These are phyloP conservation scores for Chytriomyces sp. DNA, from an alignment of 192 early-diverging fungal genomes.

Conservation along the genomic window DNA sequence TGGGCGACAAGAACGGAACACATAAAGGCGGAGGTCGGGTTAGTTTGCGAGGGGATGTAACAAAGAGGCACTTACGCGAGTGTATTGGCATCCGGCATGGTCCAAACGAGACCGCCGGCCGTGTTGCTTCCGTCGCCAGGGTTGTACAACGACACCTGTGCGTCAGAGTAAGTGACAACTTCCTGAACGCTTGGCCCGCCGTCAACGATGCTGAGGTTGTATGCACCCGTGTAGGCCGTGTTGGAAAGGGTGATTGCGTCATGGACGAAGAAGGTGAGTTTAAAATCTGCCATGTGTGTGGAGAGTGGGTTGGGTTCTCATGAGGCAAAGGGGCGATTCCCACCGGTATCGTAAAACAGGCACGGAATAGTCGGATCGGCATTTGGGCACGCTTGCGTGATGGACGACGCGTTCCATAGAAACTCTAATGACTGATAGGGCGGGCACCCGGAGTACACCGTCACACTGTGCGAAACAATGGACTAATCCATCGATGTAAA, in stretches of 20 bases:
- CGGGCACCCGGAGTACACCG: constrained; percentile 15
- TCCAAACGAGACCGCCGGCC: constrained; percentile 8
- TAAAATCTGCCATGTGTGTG: not conserved
- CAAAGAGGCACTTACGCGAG: constrained; percentile 5
- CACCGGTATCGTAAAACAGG: constrained; percentile 6
- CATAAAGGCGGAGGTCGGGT: too few species aligned
- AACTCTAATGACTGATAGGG: constrained; percentile 14
- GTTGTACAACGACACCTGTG: not conserved
- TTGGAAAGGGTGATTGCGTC: not conserved
- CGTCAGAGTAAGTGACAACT: not conserved
- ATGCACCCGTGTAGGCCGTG: not conserved
- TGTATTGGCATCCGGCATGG: not conserved
- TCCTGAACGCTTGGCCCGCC: not conserved
- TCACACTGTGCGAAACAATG: not conserved
- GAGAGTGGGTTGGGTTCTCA: not conserved
- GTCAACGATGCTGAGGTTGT: not conserved
- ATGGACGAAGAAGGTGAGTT: not conserved
- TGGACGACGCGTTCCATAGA: not conserved
- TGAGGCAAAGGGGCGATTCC: not conserved
- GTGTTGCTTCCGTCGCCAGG: not conserved
- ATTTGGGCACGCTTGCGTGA: constrained; percentile 14
- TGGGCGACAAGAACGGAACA: not conserved
- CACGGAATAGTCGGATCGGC: constrained; percentile 3
- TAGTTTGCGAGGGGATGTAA: not conserved
- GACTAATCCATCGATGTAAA: not conserved